These are phyloP conservation scores for Tolypocladium cylindrosporum DNA, from an alignment of 2,329 filamentous ascomycete species.

Conservation along the genomic window DNA sequence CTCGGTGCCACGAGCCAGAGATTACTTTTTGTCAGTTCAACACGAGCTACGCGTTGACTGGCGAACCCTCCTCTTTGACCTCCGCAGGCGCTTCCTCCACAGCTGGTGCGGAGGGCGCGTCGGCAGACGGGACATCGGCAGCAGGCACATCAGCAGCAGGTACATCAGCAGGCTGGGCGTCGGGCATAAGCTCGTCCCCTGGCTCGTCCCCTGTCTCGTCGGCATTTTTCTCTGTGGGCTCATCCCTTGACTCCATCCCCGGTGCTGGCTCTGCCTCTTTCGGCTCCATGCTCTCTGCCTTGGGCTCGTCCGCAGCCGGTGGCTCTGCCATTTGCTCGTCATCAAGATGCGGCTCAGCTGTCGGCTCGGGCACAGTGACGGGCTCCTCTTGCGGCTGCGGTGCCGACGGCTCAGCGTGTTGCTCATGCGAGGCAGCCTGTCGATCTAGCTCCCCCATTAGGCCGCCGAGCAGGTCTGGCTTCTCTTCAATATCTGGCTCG, in stretches of 20 bases:
- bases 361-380: slow-evolving; percentile 6
- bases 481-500: slow-evolving; percentile 19
- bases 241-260: background rate
- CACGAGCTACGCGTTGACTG: background rate
- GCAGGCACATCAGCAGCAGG: no score
- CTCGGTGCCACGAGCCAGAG: background rate
- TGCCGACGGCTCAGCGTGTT: background rate
- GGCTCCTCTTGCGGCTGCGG: background rate
- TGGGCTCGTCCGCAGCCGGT: background rate
- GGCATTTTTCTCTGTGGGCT: background rate
- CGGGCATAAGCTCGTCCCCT: background rate
- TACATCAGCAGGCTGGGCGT: background rate
- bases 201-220: no score
- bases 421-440: slow-evolving; percentile 14
- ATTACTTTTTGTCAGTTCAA: no score
- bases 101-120: background rate
- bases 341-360: background rate
- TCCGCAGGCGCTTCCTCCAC: background rate
- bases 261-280: background rate
- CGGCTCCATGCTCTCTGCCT: background rate
- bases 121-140: background rate
- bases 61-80: background rate
- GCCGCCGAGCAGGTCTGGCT: slow-evolving; percentile 34
- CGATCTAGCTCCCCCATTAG: slow-evolving; percentile 34
- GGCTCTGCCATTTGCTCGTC: background rate